These are phyloP conservation scores for Mentha longifolia DNA, from an alignment of 257 asterid species.

Conservation along the genomic window DNA sequence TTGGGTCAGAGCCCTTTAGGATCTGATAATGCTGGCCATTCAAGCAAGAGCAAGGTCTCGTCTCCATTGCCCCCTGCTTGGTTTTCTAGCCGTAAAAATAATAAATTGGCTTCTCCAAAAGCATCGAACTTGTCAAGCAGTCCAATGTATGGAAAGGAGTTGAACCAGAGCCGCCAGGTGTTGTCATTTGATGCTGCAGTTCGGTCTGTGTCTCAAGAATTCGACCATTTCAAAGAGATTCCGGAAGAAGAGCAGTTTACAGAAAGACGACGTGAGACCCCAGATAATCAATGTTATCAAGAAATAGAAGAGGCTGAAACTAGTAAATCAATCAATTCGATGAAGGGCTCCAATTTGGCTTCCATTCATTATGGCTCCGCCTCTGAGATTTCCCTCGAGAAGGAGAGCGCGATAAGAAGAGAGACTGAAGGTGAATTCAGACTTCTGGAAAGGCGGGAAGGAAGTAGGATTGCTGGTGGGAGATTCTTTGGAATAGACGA, in stretches of 20 bases:
- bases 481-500: conserved; percentile 92
- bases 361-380: conserved; percentile 56
- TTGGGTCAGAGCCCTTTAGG: conserved; percentile 93
- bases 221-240: conserved; percentile 67
- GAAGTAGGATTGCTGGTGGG: conserved; percentile 72
- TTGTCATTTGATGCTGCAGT: conserved; percentile 93
- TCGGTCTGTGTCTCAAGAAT: conserved; percentile 83
- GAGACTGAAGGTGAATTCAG: conserved; percentile 98
- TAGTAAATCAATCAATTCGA: conserved; percentile 37
- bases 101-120: conserved; percentile 68
- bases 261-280: conserved; percentile 41
- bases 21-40: conserved; percentile 63
- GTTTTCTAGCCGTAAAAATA: conserved; percentile 73
- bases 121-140: conserved; percentile 62
- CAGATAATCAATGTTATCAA: conserved; percentile 35
- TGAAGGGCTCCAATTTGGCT: conserved; percentile 34
- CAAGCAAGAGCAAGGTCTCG: conserved; percentile 57
- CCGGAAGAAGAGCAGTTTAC: conserved; percentile 61
- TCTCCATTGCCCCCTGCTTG: conserved; percentile 90
- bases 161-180: conserved; percentile 52
- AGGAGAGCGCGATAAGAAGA: conserved; percentile 94
- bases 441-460: conserved; percentile 86
- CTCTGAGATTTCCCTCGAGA: conserved; percentile 59
- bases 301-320: conserved; percentile 75
- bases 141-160: conserved; percentile 68